Evolutionary conservation across 192 early-diverging fungal genomes (phyloP), one percentile per base, ranked within the genome.

Genomic region (Diversispora epigaea): DNA sequence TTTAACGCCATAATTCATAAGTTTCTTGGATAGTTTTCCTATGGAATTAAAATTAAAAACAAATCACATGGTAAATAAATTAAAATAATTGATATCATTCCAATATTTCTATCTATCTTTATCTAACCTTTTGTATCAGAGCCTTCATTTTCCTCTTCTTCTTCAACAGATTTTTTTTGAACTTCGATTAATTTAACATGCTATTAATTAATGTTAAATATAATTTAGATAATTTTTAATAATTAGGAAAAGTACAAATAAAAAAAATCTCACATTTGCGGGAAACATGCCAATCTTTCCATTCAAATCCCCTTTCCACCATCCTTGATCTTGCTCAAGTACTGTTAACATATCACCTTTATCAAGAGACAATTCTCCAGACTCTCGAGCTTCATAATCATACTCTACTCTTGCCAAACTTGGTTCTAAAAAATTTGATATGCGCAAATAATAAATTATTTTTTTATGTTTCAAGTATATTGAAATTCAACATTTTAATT

Each of bases 1-100:
- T 73, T 91, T 90, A 9, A 93, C 91, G 75, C 92, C 92, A 67
- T 90, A 92, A 0, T 89, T 90, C 8, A 90, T 91, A 63, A 93
- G 81, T 67, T 82, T 91, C 77, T 90, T 91, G 9, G 77, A 74
- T 32, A 43, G 49, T 46, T 74, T 65, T 10, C 46, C 70, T 69
- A 50, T 1, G 15, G 41, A 3, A 15, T 19, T 2, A 17, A 4
- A 17, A 54, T 54, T 54, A 17, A 54, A 17, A 54, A 4, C n/a
- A 17, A 54, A 4, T 12, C 14, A 54, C 10, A 11, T 58, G 19
- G 14, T 19, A 22, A 58, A 58, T 19, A 19, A 19, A 0, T 4
- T 22, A 58, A 7, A 22, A 58, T 66, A 47, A 21, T 66, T 9
- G 19, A 66, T 17, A 54, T 32, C 25, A 32, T 32, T 2, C 25